Evolutionary conservation across 2,329 filamentous ascomycete species (phyloP), one percentile per base, ranked within the genome.

Genomic region (Fonsecaea nubica): DNA sequence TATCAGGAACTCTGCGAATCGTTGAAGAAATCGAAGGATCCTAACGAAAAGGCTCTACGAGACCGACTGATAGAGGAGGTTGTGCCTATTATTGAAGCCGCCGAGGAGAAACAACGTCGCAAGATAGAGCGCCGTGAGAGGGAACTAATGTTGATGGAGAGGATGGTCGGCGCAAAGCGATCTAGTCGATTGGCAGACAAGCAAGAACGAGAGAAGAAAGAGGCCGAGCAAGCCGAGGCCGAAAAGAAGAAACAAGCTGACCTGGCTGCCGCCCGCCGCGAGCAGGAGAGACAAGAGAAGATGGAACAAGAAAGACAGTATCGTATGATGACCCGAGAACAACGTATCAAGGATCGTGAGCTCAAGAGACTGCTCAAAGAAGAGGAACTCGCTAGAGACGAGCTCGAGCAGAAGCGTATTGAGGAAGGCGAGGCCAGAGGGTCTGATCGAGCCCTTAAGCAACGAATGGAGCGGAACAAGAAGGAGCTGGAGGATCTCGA

Each of bases 151-250:
- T 92, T 89, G 72, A 79, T 96, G 71, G 90, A 94, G 72, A 94
- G 95, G 76, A 86, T 98, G 80, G 92, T 92, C n/a, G 92, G 90
- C 64, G 94, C 95, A 3, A 99, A 99, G 80, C 85, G 95, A 69
- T 99, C 95, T 0, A 96, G 92, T 74, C 88, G 95, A 69, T 87
- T 99, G 71, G 93, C 94, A 18, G 86, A 86, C 70, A 96, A 92
- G 75, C 82, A 88, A 38, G 93, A 97, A 75, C 90, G 88, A 70
- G 91, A 93, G 74, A 89, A 87, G 72, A 84, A 90, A 67, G 89
- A 94, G 55, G 89, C 92, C 66, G 86, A 90, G 72, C 85, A 84
- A 18, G 87, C 84, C 9, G 90, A 93, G 74, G 90, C 90, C 54
- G 88, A 92, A 72, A 86, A 85, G 62, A 90, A 86, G 79, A 84